Evolutionary conservation across 345 rosid genomes (phyloP).

Genomic region (Crucihimalaya himalaica): DNA sequence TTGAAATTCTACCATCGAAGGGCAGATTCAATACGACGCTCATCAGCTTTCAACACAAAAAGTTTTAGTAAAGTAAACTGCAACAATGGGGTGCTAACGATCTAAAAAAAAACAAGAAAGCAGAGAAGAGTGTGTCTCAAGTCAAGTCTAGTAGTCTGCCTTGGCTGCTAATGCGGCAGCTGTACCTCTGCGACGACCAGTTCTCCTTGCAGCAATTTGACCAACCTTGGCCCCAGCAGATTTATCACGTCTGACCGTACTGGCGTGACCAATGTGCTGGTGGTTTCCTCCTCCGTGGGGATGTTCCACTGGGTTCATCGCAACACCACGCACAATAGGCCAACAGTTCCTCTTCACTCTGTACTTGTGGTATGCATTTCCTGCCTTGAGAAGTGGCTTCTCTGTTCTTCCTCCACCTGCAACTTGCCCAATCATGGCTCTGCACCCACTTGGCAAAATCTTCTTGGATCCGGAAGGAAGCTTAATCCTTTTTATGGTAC

Average conservation of each 20-base stretch:
- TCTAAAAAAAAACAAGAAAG: not conserved
- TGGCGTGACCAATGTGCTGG: constrained; percentile 76
- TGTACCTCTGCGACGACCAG: constrained; percentile 67
- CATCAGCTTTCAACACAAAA: constrained; percentile 8
- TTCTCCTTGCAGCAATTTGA: constrained; percentile 64
- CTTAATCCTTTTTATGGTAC: constrained; percentile 47
- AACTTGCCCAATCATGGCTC: constrained; percentile 70
- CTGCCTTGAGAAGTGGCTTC: constrained; percentile 74
- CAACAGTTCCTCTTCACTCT: constrained; percentile 73
- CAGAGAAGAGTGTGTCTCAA: constrained; percentile 2
- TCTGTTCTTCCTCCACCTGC: constrained; percentile 81
- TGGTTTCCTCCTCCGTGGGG: constrained; percentile 86
- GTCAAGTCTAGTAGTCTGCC: constrained; percentile 39
- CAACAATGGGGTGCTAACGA: not conserved
- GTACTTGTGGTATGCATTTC: constrained; percentile 68
- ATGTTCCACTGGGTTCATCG: constrained; percentile 82
- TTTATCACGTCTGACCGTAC: constrained; percentile 60
- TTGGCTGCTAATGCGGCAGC: constrained; percentile 60
- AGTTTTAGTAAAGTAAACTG: not conserved
- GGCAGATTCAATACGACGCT: not conserved
- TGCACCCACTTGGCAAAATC: constrained; percentile 57
- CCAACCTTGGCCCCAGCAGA: constrained; percentile 67
- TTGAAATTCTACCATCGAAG: not conserved
- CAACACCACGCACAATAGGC: constrained; percentile 78
- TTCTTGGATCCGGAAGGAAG: constrained; percentile 72